Conservation (phyloP, 306 rosid genomes). For the Sicyos baderoa region DNA sequence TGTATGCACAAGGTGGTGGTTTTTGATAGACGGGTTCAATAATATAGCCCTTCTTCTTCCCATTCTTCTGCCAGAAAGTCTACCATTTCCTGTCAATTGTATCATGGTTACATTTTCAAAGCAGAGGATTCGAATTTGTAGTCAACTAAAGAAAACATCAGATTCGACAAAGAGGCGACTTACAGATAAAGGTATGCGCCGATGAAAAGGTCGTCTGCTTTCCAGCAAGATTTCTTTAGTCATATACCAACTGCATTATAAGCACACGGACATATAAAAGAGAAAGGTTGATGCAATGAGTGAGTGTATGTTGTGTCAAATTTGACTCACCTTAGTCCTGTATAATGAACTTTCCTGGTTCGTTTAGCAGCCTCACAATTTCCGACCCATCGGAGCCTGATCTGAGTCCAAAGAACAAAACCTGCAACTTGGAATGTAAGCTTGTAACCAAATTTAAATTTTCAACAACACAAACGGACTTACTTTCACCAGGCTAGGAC, state of each 20-base stretch:
- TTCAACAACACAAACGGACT: background rate
- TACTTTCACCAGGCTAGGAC: background rate
- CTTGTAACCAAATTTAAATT: background rate
- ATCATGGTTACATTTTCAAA: background rate
- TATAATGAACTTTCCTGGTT: background rate
- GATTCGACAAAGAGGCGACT: background rate
- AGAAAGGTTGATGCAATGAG: background rate
- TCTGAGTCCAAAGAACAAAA: constrained; percentile 11
- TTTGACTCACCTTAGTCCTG: constrained; percentile 14
- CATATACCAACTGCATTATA: constrained; percentile 18
- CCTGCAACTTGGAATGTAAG: background rate
- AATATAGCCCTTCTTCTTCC: constrained; percentile 21
- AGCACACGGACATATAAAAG: background rate
- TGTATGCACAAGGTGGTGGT: constrained; percentile 5
- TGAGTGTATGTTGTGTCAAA: background rate
- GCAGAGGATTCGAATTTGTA: constrained; percentile 3
- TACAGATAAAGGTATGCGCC: constrained; percentile 14
- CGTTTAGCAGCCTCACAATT: constrained; percentile 10
- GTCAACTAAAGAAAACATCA: constrained; percentile 6
- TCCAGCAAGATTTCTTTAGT: constrained; percentile 13
- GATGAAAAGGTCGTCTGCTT: constrained; percentile 9
- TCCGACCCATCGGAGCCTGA: constrained; percentile 9
- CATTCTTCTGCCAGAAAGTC: constrained; percentile 21
- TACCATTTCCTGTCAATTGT: constrained; percentile 16
- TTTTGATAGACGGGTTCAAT: background rate